Evolutionary conservation across 345 rosid genomes (phyloP), one percentile per base, ranked within the genome.

Genomic region (Draba incana): DNA sequence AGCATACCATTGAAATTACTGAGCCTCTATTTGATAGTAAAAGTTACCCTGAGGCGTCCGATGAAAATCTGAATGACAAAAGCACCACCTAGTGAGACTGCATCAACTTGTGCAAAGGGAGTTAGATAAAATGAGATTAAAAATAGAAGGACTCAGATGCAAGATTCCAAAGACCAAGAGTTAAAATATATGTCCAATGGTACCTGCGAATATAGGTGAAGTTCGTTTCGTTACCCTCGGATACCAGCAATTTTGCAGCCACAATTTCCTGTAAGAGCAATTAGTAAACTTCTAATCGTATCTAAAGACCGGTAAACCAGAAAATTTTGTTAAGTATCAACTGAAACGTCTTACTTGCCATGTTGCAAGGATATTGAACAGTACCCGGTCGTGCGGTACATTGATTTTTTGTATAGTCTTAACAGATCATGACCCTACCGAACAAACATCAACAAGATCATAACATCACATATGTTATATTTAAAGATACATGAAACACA

Each of bases 11-110:
- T 16, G 49, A 23, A 30, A 39, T 38, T 13, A 49, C 52, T 58
- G 16, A 27, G n/a, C 38, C 39, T 39, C 4, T 27, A 4, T 20
- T 14, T 57, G 12, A 4, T 10, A 20, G 33, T 60, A n/a, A 4
- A 28, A 4, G 4, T 28, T 28, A 28, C 98, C 89, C 97, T 81
- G 71, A 93, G 62, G 48, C 98, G 98, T 46, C 97, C 97, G 14
- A 88, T 92, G 73, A 93, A 90, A 62, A 93, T 87, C 82, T 93
- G 98, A 78, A 93, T 90, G 68, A 93, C 97, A 66, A 97, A 93
- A 30, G 96, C 86, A 52, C 97, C 95, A 38, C 96, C 97, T 84
- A 90, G 95, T 42, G 97, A 92, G 12, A 97, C 97, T 49, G 98
- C 96, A 2, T 92, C 98, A 71, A 97, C 96, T 82, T 87, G 98